Base-by-base conservation (phyloP, 306 rosid genomes). In the Mucuna pruriens region DNA sequence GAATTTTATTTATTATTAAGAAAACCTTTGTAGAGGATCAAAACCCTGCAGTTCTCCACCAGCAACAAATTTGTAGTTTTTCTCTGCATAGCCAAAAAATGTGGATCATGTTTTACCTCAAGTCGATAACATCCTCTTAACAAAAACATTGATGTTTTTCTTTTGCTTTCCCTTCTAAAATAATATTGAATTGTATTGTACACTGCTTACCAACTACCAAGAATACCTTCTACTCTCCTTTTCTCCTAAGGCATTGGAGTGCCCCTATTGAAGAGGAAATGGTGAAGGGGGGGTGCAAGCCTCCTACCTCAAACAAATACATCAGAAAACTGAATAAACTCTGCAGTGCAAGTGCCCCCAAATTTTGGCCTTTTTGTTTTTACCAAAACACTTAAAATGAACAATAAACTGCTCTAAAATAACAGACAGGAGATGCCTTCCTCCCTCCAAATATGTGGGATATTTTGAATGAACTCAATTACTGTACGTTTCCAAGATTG, bases 391-490 rank as follows among this genome's bases (percentile, higher is more conserved):
- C 65, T 73, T 52, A 51, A 36, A 26, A 15, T 49, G 65, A 73
- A 64, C 19, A 55, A 75, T 38, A 73, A 66, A 12, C 31, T 75
- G 23, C 40, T 60, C 76, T 51, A 22, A 51, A 75, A 51, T 81
- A 74, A 19, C 75, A 26, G 11, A 15, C 65, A 63, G 33, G 20
- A 19, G 76, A 71, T 44, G 48, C 39, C 45, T 2, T 6, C 45
- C 26, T 16, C 61, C 65, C 13, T 71, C 34, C 44, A 6, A 58
- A 55, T 54, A 8, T 77, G 42, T 38, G 16, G 58, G 63, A 77
- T 64, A 72, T 31, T 78, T 25, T 71, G 39, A 38, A 38, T 73
- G 74, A 83, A 71, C 33, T 74, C 63, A 55, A 26, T 79, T 57
- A 52, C 19, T 66, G 51, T 74, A 74, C 66, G 68, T 74, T 84